Evolutionary conservation across 139 green algal species (phyloP).

Genomic region (Coelastrella sp.): DNA sequence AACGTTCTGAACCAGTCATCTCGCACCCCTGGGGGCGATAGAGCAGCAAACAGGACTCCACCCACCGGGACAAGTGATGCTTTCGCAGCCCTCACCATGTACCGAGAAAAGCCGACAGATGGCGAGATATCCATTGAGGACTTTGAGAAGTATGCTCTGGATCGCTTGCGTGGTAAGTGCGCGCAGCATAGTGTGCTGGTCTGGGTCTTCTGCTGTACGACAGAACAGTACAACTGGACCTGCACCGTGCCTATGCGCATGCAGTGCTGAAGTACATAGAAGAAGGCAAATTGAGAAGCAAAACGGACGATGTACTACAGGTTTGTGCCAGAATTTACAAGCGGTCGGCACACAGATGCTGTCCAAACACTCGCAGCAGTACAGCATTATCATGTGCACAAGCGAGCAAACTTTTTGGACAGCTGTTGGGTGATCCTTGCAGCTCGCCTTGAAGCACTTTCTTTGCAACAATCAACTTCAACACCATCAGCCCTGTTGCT

Average conservation of each 20-base stretch:
- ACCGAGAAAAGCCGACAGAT: conserved; percentile 69
- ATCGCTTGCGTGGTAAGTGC: conserved; percentile 81
- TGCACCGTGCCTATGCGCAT: neutral
- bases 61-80: neutral
- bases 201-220: neutral
- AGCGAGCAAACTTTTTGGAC: no score
- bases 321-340: neutral
- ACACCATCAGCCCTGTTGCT: no score
- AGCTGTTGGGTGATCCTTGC: no score
- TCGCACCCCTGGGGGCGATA: neutral
- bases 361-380: no score
- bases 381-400: no score
- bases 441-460: no score
- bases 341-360: no score
- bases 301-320: conserved; percentile 61
- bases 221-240: neutral
- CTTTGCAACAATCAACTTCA: no score
- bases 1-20: conserved; percentile 13
- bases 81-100: conserved; percentile 76
- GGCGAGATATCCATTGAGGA: conserved; percentile 92
- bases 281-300: conserved; percentile 80
- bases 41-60: neutral
- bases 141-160: conserved; percentile 93
- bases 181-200: neutral
- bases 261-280: conserved; percentile 94